These are phyloP conservation scores for Eragrostis curvula DNA, from an alignment of 176 grass and related monocot genomes.

Conservation along the genomic window DNA sequence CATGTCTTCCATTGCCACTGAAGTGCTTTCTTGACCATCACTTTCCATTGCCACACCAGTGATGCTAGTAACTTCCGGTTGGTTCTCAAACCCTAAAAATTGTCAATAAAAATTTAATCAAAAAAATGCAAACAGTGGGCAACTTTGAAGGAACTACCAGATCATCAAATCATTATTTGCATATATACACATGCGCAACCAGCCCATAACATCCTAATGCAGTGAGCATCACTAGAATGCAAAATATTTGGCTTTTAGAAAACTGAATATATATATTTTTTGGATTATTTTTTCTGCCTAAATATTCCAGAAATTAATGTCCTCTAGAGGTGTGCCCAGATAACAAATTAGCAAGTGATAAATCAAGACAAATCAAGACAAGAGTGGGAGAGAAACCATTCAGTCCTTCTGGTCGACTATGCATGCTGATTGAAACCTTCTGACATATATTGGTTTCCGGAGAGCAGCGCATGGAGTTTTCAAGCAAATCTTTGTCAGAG, in stretches of 20 bases:
- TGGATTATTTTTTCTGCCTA: conserved; percentile 10
- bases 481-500: conserved; percentile 34
- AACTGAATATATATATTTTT: conserved; percentile 6
- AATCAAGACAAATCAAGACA: conserved; percentile 6
- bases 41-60: conserved; percentile 17
- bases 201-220: conserved; percentile 17
- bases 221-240: conserved; percentile 8
- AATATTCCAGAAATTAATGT: conserved; percentile 23
- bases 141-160: conserved; percentile 13
- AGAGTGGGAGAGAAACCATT: conserved; percentile 36
- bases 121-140: conserved; percentile 14
- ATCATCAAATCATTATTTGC: conserved; percentile 13
- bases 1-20: background rate
- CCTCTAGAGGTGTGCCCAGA: background rate
- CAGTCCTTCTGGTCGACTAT: conserved; percentile 32
- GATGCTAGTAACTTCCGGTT: conserved; percentile 25
- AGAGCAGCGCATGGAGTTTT: conserved; percentile 30
- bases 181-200: background rate
- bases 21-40: background rate
- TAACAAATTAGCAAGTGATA: conserved; percentile 20
- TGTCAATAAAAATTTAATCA: background rate
- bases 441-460: conserved; percentile 18
- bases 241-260: background rate
- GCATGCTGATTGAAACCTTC: conserved; percentile 25
- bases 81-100: conserved; percentile 33